Evolutionary conservation across 345 rosid species (phyloP).

Genomic region (Rubroshorea leprosula): DNA sequence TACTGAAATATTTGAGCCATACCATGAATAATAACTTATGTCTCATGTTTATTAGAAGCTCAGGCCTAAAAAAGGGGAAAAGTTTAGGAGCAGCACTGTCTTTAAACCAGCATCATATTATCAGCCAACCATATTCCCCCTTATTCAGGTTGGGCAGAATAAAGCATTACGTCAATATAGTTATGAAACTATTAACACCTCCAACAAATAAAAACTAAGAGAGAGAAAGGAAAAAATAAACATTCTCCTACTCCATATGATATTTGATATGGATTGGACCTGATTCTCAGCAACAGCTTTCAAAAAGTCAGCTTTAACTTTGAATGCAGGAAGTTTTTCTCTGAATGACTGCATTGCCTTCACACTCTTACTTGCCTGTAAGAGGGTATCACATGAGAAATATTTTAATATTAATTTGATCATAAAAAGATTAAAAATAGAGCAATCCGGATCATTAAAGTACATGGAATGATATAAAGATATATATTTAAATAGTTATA

Average conservation of each 20-base stretch:
- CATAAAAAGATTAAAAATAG: background rate
- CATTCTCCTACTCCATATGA: background rate
- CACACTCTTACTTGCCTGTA: conserved; percentile 48
- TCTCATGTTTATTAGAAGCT: too few species aligned
- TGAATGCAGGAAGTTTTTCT: conserved; percentile 85
- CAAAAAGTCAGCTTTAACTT: conserved; percentile 64
- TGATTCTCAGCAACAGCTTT: conserved; percentile 75
- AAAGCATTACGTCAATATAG: background rate
- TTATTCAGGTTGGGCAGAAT: background rate
- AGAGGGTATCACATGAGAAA: conserved; percentile 12
- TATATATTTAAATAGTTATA: background rate
- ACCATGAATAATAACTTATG: too few species aligned
- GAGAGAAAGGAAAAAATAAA: background rate
- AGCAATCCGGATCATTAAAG: conserved; percentile 3
- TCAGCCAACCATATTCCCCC: background rate
- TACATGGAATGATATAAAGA: conserved; percentile 5
- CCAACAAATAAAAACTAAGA: too few species aligned
- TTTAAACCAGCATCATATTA: background rate
- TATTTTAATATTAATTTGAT: background rate
- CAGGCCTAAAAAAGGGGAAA: too few species aligned
- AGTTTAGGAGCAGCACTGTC: background rate
- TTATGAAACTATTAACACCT: too few species aligned
- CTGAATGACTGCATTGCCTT: conserved; percentile 71
- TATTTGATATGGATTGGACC: conserved; percentile 34
- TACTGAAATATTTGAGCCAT: too few species aligned